Evolutionary conservation across 2,329 filamentous ascomycete species (phyloP).

Genomic region (Fusarium sp.): DNA sequence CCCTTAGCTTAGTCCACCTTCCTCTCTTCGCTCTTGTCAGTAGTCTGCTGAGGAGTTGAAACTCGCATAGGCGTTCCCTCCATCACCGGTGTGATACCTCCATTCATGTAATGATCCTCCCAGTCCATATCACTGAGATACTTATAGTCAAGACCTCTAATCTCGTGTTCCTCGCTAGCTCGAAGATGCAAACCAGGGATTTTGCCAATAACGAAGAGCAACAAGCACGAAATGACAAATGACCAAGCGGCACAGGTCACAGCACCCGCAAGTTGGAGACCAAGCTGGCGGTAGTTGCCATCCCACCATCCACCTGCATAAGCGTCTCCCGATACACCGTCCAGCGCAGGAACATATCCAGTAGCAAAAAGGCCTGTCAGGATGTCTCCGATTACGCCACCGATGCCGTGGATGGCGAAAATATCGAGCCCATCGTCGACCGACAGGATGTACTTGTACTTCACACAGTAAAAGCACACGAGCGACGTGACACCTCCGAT

Average conservation of each 20-base stretch:
- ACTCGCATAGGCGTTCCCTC: conserved; percentile 27
- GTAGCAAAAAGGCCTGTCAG: conserved; percentile 69
- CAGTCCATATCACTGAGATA: conserved; percentile 47
- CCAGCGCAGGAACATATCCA: conserved; percentile 60
- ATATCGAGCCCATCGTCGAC: conserved; percentile 71
- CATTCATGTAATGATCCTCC: conserved; percentile 38
- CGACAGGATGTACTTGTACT: conserved; percentile 62
- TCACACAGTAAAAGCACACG: conserved; percentile 59
- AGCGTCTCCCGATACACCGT: conserved; percentile 58
- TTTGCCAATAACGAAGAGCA: conserved; percentile 67
- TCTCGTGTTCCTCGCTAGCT: conserved; percentile 65
- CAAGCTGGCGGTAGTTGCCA: conserved; percentile 65
- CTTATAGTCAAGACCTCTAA: conserved; percentile 61
- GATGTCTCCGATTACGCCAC: conserved; percentile 68
- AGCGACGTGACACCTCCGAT: conserved; percentile 64
- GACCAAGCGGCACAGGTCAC: conserved; percentile 66
- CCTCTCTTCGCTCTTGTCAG: conserved; percentile 17
- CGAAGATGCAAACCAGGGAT: conserved; percentile 69
- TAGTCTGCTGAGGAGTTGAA: conserved; percentile 8
- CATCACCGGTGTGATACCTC: conserved; percentile 27
- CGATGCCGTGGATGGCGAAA: conserved; percentile 69
- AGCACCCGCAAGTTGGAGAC: conserved; percentile 68
- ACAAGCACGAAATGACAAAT: conserved; percentile 62
- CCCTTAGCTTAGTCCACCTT: neutral
- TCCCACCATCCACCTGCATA: conserved; percentile 64